Percentiles rank a stretch among this genome's conserved stretches.
These are phyloP conservation scores for Scedosporium minutisporum DNA, from an alignment of 2,329 filamentous ascomycete genomes.

Conservation along the genomic window DNA sequence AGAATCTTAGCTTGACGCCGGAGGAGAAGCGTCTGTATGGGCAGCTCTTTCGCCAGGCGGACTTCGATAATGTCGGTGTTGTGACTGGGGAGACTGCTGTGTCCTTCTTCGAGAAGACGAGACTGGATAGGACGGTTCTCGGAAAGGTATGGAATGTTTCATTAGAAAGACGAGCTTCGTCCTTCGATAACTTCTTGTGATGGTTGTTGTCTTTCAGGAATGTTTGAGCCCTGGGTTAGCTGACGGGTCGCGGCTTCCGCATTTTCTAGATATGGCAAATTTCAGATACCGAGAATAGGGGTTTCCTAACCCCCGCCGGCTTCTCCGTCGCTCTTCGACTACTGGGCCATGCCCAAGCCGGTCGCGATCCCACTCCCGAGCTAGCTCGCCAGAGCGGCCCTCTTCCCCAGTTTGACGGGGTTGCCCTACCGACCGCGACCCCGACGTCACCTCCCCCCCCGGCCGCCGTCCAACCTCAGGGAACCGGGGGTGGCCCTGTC, in stretches of 20 bases:
- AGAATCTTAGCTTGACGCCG: conserved; percentile 73
- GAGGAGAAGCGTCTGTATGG: conserved; percentile 93
- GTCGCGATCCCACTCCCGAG: conserved; percentile 69
- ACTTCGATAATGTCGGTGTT: conserved; percentile 83
- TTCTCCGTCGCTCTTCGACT: conserved; percentile 89
- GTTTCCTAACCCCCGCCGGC: conserved; percentile 82
- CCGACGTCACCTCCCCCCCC: conserved; percentile 18
- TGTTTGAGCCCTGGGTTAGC: neutral
- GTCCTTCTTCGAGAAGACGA: conserved; percentile 95
- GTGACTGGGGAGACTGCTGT: conserved; percentile 94
- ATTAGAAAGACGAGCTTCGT: neutral
- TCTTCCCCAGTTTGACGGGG: conserved; percentile 84
- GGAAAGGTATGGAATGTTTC: conserved; percentile 58
- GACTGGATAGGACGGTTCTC: conserved; percentile 72
- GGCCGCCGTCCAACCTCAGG: conserved; percentile 46
- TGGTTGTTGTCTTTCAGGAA: neutral
- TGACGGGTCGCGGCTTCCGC: conserved; percentile 6
- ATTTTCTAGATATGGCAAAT: conserved; percentile 87
- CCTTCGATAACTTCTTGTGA: neutral
- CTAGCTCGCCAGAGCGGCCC: conserved; percentile 78
- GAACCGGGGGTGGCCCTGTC: conserved; percentile 57
- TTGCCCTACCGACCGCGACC: conserved; percentile 31
- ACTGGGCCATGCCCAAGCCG: conserved; percentile 90
- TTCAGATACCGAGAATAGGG: conserved; percentile 91
- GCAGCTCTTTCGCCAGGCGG: conserved; percentile 86